A percentile compares a stretch with the other conserved stretches of the same genome.
Evolutionary conservation across 495 filamentous ascomycete genomes (phyloP).

Genomic region (Penicillium turbatum): DNA sequence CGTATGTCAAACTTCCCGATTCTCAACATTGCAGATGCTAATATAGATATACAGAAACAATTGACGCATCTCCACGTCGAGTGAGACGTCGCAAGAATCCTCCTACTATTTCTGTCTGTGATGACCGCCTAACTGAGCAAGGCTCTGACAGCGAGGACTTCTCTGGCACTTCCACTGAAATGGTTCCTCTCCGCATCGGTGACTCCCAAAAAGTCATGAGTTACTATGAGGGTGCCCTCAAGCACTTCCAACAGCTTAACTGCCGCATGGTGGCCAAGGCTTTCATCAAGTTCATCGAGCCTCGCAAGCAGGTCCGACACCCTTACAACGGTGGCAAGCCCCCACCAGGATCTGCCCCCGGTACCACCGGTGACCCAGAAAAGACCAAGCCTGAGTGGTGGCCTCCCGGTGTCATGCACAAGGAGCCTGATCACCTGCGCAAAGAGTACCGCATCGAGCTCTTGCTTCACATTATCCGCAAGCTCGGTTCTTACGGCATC

Average conservation of each 20-base stretch:
- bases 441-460: conserved; percentile 54
- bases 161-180: conserved; percentile 27
- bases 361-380: conserved; percentile 45
- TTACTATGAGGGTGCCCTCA: conserved; percentile 50
- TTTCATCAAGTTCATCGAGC: conserved; percentile 76
- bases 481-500: conserved; percentile 31
- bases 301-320: conserved; percentile 68
- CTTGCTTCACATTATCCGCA: conserved; percentile 45
- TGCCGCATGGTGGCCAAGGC: conserved; percentile 67
- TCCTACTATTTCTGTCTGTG: conserved; percentile 13
- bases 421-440: conserved; percentile 78
- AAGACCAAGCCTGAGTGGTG: conserved; percentile 75
- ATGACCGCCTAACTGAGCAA: conserved; percentile 24
- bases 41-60: conserved; percentile 6
- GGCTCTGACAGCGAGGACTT: conserved; percentile 26
- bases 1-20: conserved; percentile 20
- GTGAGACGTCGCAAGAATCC: conserved; percentile 33
- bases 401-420: conserved; percentile 63
- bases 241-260: conserved; percentile 66
- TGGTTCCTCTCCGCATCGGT: conserved; percentile 37
- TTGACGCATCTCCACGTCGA: conserved; percentile 28
- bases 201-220: conserved; percentile 33
- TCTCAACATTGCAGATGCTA: not conserved
- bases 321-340: conserved; percentile 60
- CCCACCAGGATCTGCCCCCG: conserved; percentile 32